Evolutionary conservation across 2,329 filamentous ascomycete species (phyloP), one percentile per base, ranked within the genome.

Genomic region (Trichoderma pleuroti): DNA sequence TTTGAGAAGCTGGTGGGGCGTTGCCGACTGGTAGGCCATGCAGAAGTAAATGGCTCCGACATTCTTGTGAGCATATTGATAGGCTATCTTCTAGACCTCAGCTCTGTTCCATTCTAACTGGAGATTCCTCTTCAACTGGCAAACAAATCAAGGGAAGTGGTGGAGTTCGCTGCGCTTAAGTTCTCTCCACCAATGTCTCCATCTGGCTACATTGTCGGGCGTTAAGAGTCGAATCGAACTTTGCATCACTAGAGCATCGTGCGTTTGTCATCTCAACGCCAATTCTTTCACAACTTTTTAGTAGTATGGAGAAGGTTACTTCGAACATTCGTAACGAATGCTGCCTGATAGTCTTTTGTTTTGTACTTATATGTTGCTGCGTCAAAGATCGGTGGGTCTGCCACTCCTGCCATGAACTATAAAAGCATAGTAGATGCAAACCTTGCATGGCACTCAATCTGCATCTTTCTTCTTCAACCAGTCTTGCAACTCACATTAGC

Each of bases 1-100:
- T 52, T 64, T n/a, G 9, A 64, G 61, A 64, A 64, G 14, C n/a
- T 52, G 61, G 61, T 64, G 61, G 61, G 61, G 61, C n/a, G 3
- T 52, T n/a, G 1, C 11, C 24, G 14, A 9, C 24, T 14, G 10
- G 14, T 18, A 56, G 26, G 24, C 8, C 26, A 26, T 49, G 42
- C 42, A 49, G 42, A 21, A 49, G 42, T 16, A 49, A 49, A 49
- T 21, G n/a, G 42, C 12, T 21, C 42, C 11, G 24, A 14, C 46
- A 24, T 24, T 49, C n/a, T 52, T 24, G 0, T 52, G 12, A 52
- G 46, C 1, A 32, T 21, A 32, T 49, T 9, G 18, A 14, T 32
- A 59, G 14, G 39, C 18, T 3, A 32, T 21, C 26, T 10, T 34
- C 30, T 7, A n/a, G 14, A 4, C 8, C n/a, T 21, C 2, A 21